Evolutionary conservation across 495 filamentous ascomycete species (phyloP), one percentile per base, ranked within the genome.

Genomic region (Trichocladium uniseriatum): DNA sequence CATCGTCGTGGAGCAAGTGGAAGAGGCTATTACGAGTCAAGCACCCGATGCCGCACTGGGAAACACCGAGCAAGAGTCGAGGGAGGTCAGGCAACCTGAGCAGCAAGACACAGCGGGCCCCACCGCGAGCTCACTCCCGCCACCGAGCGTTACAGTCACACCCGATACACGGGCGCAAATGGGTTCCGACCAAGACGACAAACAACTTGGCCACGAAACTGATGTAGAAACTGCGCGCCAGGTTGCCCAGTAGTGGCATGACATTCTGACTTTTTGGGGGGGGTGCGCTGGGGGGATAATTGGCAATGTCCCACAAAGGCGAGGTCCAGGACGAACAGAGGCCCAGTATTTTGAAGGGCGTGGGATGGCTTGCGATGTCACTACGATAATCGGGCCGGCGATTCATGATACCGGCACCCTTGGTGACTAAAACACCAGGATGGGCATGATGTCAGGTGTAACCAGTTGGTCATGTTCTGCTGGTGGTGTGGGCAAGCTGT

Each of bases 111-210:
- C 24, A 8, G 24, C 3, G 8, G 4, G 3, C 7, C 20, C n/a
- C 1, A n/a, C 29, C 6, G 15, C 32, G 1, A 28, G n/a, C 19
- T 37, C 44, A 36, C 45, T 48, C 7, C 37, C 53, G 2, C 59
- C 64, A 1, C 69, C 70, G 0, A 55, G 65, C 15, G 56, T 73
- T 2, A 63, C 63, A 24, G 39, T 73, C 13, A 73, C 69, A 0
- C 67, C 70, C 16, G 68, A 68, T 13, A 71, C 71, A 6, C 69
- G 69, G 5, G 57, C 41, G 11, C 45, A 52, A 7, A 34, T 43
- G 11, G 53, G 55, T 2, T 55, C 31, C 43, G 48, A 58, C 22
- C 55, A 60, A 18, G 60, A 70, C 44, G 63, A 63, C 14, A 73
- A 72, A 56, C 63, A 62, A 42, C 54, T 68, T n/a, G 70, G 68